Percentiles rank a stretch among this genome's conserved stretches.
Conservation (phyloP, 257 asterid species). For the Nicotiana obtusifolia region DNA sequence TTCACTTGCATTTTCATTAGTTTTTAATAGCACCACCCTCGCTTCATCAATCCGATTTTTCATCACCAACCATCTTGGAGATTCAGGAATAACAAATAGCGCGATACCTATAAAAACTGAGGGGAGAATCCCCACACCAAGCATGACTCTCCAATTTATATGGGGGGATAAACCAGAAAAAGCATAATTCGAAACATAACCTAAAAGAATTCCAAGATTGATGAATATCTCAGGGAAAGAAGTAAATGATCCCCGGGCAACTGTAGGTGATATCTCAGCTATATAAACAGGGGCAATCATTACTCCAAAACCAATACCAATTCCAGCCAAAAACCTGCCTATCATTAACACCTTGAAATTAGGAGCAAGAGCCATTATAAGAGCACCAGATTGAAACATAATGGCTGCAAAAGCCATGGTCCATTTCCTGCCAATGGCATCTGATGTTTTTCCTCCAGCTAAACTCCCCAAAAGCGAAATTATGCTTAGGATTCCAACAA, state of each 20-base stretch:
- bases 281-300: slow-evolving; percentile 68
- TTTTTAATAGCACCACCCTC: slow-evolving; percentile 37
- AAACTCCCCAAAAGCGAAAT: slow-evolving; percentile 54
- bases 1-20: slow-evolving; percentile 31
- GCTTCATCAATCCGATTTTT: slow-evolving; percentile 48
- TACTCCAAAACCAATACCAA: slow-evolving; percentile 58
- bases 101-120: slow-evolving; percentile 43
- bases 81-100: slow-evolving; percentile 48
- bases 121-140: slow-evolving; percentile 57
- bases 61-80: slow-evolving; percentile 69
- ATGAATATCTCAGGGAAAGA: slow-evolving; percentile 61
- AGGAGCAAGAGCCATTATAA: slow-evolving; percentile 49
- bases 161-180: slow-evolving; percentile 55
- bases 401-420: slow-evolving; percentile 58
- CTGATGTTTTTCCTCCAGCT: slow-evolving; percentile 60
- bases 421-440: slow-evolving; percentile 66
- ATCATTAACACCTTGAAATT: slow-evolving; percentile 38
- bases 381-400: slow-evolving; percentile 53
- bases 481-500: slow-evolving; percentile 56
- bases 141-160: slow-evolving; percentile 64
- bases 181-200: slow-evolving; percentile 55
- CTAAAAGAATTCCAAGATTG: slow-evolving; percentile 57
- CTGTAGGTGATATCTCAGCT: slow-evolving; percentile 57
- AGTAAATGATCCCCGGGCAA: slow-evolving; percentile 49
- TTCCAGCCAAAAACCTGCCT: slow-evolving; percentile 53